Percentiles rank a stretch among this genome's conserved stretches.
These are phyloP conservation scores for Alternaria sp. DNA, from an alignment of 2,329 filamentous ascomycete species.

Conservation along the genomic window DNA sequence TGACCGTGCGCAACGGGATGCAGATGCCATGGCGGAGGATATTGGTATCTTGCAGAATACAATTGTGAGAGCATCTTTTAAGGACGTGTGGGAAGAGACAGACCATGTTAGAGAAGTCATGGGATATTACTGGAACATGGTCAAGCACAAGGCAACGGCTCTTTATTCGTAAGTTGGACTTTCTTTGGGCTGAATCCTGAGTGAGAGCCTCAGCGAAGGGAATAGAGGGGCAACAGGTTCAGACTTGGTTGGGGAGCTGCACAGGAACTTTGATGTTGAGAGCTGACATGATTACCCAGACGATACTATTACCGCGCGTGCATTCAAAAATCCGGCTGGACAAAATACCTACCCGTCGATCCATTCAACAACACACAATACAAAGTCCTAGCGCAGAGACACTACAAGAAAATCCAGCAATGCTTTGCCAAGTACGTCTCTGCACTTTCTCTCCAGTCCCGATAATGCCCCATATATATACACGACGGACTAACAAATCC, in stretches of 20 bases:
- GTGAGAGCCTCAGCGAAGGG: neutral
- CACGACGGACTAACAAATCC: neutral
- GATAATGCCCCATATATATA: constrained; percentile 9
- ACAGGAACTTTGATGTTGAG: neutral
- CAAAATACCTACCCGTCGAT: constrained; percentile 24
- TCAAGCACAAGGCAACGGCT: constrained; percentile 26
- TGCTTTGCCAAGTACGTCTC: constrained; percentile 60
- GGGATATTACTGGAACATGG: constrained; percentile 29
- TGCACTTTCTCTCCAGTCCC: neutral
- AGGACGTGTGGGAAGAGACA: constrained; percentile 14
- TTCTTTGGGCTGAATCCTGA: neutral
- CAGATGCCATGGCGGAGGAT: constrained; percentile 26
- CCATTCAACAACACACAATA: constrained; percentile 16
- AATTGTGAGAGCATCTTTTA: constrained; percentile 26
- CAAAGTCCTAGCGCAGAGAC: constrained; percentile 58
- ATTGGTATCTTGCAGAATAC: constrained; percentile 36
- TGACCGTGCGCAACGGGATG: constrained; percentile 10
- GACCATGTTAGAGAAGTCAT: constrained; percentile 13
- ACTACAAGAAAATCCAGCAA: constrained; percentile 69
- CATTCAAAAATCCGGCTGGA: constrained; percentile 23
- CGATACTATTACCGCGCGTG: constrained; percentile 25
- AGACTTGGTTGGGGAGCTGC: neutral
- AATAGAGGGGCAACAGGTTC: neutral
- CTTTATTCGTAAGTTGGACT: constrained; percentile 27
- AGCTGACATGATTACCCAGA: constrained; percentile 15